phyloP scores from a whole-genome alignment of 352 stramenopile genomes.

The Phytophthora pinifolia region DNA sequence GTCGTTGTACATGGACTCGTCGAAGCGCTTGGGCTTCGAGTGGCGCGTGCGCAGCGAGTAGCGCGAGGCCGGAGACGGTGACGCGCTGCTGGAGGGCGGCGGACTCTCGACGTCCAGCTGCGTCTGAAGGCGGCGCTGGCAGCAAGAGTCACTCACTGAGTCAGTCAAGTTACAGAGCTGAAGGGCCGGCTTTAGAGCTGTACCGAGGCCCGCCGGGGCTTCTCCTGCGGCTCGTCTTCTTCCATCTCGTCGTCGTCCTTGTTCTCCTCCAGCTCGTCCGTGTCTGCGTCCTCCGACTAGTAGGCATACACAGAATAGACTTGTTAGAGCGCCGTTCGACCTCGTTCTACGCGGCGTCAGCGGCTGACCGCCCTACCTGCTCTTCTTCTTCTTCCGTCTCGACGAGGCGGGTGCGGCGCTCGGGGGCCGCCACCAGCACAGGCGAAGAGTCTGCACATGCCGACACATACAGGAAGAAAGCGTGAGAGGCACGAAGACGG shows the following conservation, averaged over 20 bases:
- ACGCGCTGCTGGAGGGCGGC: constrained; percentile 18
- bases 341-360: too few species aligned
- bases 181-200: neutral
- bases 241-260: constrained; percentile 19
- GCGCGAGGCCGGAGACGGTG: constrained; percentile 23
- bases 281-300: constrained; percentile 28
- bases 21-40: constrained; percentile 58
- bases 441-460: constrained; percentile 26
- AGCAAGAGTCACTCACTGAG: neutral
- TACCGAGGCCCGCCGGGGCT: constrained; percentile 17
- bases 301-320: neutral
- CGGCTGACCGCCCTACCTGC: constrained; percentile 4
- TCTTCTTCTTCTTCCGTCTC: constrained; percentile 20
- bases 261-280: constrained; percentile 27
- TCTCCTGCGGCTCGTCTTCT: constrained; percentile 3
- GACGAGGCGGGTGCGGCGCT: constrained; percentile 11
- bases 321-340: too few species aligned
- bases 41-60: constrained; percentile 61
- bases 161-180: neutral
- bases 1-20: constrained; percentile 69
- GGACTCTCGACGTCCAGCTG: constrained; percentile 17
- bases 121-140: constrained; percentile 26
- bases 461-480: neutral
- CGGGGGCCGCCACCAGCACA: constrained; percentile 16
- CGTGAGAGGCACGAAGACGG: neutral